Percentiles rank a stretch among this genome's conserved stretches.
Evolutionary conservation across 2,329 filamentous ascomycete genomes (phyloP).

Genomic region (Aquanectria penicillioides): DNA sequence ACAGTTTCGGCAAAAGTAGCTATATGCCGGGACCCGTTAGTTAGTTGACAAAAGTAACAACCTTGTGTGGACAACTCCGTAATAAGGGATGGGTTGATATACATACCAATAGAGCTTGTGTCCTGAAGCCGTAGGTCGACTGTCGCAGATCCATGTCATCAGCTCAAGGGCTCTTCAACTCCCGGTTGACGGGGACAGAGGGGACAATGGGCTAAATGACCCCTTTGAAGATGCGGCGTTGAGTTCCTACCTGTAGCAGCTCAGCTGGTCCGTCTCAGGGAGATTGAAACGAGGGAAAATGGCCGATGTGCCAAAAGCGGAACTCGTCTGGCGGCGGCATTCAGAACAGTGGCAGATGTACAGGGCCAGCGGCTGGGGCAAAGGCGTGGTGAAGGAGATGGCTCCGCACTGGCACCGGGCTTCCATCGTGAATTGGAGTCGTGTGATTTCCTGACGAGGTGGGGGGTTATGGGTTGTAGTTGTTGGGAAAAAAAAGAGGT

Average conservation of each 20-base stretch:
- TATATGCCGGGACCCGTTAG: conserved; percentile 41
- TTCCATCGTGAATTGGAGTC: conserved; percentile 57
- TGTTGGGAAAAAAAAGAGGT: not conserved
- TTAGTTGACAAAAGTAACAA: not conserved
- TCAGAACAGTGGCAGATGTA: conserved; percentile 78
- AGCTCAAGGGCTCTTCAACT: conserved; percentile 5
- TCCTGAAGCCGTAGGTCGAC: conserved; percentile 66
- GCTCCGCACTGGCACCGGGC: conserved; percentile 72
- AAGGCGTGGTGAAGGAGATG: conserved; percentile 70
- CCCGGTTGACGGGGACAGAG: not conserved
- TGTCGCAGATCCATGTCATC: conserved; percentile 40
- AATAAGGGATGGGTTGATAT: too few species aligned
- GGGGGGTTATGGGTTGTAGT: not conserved
- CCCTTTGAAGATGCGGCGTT: not conserved
- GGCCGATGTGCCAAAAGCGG: conserved; percentile 74
- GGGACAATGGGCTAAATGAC: not conserved
- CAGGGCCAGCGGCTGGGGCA: conserved; percentile 67
- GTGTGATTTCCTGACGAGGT: not conserved
- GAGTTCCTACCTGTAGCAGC: conserved; percentile 58
- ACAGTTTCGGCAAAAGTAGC: conserved; percentile 74
- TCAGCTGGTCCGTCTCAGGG: conserved; percentile 58
- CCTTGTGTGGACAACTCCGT: not conserved
- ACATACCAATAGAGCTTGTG: conserved; percentile 67
- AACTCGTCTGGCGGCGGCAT: conserved; percentile 72
- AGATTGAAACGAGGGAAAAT: conserved; percentile 75